Evolutionary conservation across 2,329 filamentous ascomycete genomes (phyloP).

Genomic region (Chaetothyriales sp.): DNA sequence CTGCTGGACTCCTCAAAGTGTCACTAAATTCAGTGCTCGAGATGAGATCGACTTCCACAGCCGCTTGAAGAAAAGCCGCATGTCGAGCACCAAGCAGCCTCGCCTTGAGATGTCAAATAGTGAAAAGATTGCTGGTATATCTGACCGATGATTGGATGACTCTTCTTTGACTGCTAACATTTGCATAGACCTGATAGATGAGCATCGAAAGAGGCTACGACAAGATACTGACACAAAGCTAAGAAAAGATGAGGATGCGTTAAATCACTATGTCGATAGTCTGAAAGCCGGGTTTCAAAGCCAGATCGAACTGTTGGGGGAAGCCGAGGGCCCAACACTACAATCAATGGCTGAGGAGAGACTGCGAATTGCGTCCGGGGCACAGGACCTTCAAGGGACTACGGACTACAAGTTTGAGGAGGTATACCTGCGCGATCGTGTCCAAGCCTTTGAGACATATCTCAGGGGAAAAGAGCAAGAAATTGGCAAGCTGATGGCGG

Average conservation of each 20-base stretch:
- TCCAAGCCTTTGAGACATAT: not conserved
- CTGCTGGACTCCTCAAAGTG: not conserved
- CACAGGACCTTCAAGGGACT: not conserved
- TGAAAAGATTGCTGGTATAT: not conserved
- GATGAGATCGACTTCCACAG: not conserved
- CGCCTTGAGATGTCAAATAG: not conserved
- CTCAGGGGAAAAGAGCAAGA: not conserved
- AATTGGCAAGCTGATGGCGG: conserved; percentile 7
- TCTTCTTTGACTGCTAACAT: not conserved
- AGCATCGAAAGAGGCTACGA: conserved; percentile 1
- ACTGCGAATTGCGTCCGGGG: not conserved
- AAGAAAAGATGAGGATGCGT: not conserved
- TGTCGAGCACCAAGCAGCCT: not conserved
- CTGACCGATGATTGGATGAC: not conserved
- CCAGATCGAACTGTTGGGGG: not conserved
- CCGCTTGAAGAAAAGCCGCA: not conserved
- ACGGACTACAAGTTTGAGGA: not conserved
- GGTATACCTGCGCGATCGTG: not conserved
- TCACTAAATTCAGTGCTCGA: not conserved
- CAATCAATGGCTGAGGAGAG: not conserved
- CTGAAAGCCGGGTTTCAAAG: not conserved
- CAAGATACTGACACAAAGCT: conserved; percentile 8
- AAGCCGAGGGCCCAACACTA: not conserved
- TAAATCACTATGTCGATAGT: not conserved
- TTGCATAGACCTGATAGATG: not conserved